A percentile compares a stretch with the other conserved stretches of the same genome.
These are phyloP conservation scores for Fraxinus cuspidata DNA, from an alignment of 257 asterid species.

Conservation along the genomic window DNA sequence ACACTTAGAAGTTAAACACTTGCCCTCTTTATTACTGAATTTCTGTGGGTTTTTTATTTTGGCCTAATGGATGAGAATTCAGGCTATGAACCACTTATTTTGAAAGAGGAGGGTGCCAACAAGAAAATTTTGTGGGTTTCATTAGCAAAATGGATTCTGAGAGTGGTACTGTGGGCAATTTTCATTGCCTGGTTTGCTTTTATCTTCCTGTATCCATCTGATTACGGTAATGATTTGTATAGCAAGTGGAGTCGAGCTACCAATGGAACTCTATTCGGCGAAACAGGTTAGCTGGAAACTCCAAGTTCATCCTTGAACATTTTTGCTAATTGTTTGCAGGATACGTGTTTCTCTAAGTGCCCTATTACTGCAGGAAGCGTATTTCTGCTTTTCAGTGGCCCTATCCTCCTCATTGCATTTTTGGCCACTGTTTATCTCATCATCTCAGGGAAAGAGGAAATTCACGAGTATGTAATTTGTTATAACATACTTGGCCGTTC, in stretches of 20 bases:
- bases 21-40: background rate
- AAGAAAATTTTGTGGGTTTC: conserved; percentile 36
- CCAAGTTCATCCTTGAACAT: background rate
- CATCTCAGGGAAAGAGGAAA: conserved; percentile 51
- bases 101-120: conserved; percentile 35
- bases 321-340: background rate
- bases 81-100: conserved; percentile 48
- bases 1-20: background rate
- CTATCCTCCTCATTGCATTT: conserved; percentile 63
- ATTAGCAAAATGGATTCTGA: conserved; percentile 52
- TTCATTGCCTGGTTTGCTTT: conserved; percentile 65
- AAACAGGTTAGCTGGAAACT: conserved; percentile 44
- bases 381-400: conserved; percentile 63
- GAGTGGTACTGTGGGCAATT: conserved; percentile 52
- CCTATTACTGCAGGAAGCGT: conserved; percentile 47
- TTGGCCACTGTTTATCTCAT: conserved; percentile 51
- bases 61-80: conserved; percentile 53
- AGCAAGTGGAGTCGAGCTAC: conserved; percentile 26
- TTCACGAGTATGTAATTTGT: conserved; percentile 34
- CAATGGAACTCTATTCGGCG: conserved; percentile 42
- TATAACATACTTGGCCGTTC: background rate
- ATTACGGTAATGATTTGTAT: conserved; percentile 12
- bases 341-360: conserved; percentile 10
- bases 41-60: background rate
- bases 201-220: conserved; percentile 51